Evolutionary conservation across 2,329 filamentous ascomycete species (phyloP).

Genomic region (Davidsoniella australis): DNA sequence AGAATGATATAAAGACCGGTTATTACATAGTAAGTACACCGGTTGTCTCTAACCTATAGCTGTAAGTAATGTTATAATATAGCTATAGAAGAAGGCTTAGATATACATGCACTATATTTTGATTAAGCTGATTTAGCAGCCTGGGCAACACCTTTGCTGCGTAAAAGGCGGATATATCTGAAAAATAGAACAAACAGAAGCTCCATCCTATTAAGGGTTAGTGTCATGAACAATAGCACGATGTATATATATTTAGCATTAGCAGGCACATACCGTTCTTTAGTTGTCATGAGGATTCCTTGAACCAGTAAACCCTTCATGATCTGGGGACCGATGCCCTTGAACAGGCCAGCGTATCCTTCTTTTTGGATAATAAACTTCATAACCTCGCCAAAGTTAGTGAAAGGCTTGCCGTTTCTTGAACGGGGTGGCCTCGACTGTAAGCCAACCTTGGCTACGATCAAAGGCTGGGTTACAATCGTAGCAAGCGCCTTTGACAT

Average conservation of each 20-base stretch:
- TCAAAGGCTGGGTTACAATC: conserved; percentile 81
- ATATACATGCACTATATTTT: neutral
- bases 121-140: neutral
- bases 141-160: conserved; percentile 22
- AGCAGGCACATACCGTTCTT: conserved; percentile 53
- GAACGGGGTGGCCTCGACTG: conserved; percentile 81
- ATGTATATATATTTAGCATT: neutral
- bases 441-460: conserved; percentile 92
- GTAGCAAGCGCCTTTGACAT: conserved; percentile 88
- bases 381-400: conserved; percentile 89
- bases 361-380: conserved; percentile 81
- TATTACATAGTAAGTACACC: too few species aligned
- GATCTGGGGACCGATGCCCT: conserved; percentile 89
- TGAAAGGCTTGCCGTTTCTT: conserved; percentile 79
- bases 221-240: neutral
- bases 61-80: too few species aligned
- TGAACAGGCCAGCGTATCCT: conserved; percentile 71
- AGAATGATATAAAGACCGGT: too few species aligned
- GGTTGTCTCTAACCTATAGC: too few species aligned
- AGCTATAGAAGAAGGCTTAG: too few species aligned
- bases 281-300: conserved; percentile 96
- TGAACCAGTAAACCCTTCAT: conserved; percentile 86
- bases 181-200: conserved; percentile 74
- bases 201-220: conserved; percentile 47
- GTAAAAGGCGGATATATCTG: conserved; percentile 58